Evolutionary conservation across 352 stramenopile genomes (phyloP).

Genomic region (Phytopythium helicoides): DNA sequence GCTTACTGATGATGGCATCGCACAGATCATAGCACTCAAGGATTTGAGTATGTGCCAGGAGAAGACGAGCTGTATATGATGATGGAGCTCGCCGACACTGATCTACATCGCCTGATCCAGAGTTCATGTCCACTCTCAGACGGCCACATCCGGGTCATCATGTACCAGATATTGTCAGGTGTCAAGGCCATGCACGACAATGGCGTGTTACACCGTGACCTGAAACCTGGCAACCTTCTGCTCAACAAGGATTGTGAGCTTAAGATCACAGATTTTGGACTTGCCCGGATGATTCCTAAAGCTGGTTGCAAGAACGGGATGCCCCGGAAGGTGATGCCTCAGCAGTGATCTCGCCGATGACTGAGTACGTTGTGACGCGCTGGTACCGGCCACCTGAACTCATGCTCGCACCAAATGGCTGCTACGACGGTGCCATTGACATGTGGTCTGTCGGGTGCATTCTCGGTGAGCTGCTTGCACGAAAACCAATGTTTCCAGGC

Average conservation of each 20-base stretch:
- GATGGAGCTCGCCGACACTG: slow-evolving; percentile 94
- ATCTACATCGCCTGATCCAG: slow-evolving; percentile 90
- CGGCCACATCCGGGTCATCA: slow-evolving; percentile 84
- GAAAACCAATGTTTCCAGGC: slow-evolving; percentile 77
- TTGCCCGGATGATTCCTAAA: slow-evolving; percentile 85
- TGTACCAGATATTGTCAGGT: slow-evolving; percentile 81
- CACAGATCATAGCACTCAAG: slow-evolving; percentile 88
- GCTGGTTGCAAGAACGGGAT: slow-evolving; percentile 22
- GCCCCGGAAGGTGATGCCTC: slow-evolving; percentile 10
- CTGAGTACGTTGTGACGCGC: slow-evolving; percentile 89
- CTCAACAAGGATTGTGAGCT: slow-evolving; percentile 92
- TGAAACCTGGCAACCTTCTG: slow-evolving; percentile 94
- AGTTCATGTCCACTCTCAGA: slow-evolving; percentile 80
- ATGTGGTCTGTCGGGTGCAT: slow-evolving; percentile 92
- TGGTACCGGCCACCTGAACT: slow-evolving; percentile 93
- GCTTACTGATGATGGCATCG: not conserved
- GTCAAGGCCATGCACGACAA: slow-evolving; percentile 94
- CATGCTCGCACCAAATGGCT: slow-evolving; percentile 89
- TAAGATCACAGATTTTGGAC: slow-evolving; percentile 94
- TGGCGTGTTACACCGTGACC: slow-evolving; percentile 91
- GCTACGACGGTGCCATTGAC: slow-evolving; percentile 86
- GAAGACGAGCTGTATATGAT: slow-evolving; percentile 96
- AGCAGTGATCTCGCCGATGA: slow-evolving; percentile 68
- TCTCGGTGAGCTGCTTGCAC: slow-evolving; percentile 87
- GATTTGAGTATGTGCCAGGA: slow-evolving; percentile 89